phyloP scores from a whole-genome alignment of 2,329 filamentous ascomycete genomes.

The Nigrospora oryzae region DNA sequence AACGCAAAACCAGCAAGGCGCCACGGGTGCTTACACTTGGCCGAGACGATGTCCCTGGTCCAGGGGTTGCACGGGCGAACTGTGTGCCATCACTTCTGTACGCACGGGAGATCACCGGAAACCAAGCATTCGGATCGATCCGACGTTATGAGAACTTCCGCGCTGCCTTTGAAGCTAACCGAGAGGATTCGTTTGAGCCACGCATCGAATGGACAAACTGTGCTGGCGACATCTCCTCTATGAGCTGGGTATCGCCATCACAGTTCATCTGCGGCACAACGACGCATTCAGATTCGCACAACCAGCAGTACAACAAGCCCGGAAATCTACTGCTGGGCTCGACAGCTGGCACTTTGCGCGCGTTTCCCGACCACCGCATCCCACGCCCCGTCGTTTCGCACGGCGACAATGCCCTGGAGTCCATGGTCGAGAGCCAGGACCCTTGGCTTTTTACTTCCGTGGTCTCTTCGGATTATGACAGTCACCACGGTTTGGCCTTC shows the following conservation, averaged over 20 bases:
- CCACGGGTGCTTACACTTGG: conserved; percentile 21
- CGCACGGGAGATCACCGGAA: conserved; percentile 39
- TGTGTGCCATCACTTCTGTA: conserved; percentile 33
- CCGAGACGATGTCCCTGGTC: conserved; percentile 18
- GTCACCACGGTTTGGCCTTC: conserved; percentile 34
- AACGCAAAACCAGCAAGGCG: conserved; percentile 9
- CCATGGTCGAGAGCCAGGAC: conserved; percentile 50
- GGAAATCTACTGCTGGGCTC: conserved; percentile 54
- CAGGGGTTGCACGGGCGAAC: conserved; percentile 17
- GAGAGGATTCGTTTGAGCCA: conserved; percentile 43
- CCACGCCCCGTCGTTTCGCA: conserved; percentile 41
- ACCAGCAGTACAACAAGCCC: conserved; percentile 59
- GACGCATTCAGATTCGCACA: conserved; percentile 52
- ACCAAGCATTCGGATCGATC: conserved; percentile 30
- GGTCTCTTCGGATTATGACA: conserved; percentile 50
- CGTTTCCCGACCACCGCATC: conserved; percentile 50
- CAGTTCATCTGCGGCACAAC: conserved; percentile 54
- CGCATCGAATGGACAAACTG: conserved; percentile 50
- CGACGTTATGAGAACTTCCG: conserved; percentile 34
- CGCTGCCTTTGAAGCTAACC: conserved; percentile 31
- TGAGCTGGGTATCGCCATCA: conserved; percentile 47
- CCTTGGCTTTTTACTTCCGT: conserved; percentile 59
- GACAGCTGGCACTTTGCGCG: conserved; percentile 31
- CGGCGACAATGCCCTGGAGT: conserved; percentile 45
- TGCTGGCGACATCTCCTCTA: conserved; percentile 51